Evolutionary conservation across 2,329 filamentous ascomycete species (phyloP).

Genomic region (Keithomyces neogunnii): DNA sequence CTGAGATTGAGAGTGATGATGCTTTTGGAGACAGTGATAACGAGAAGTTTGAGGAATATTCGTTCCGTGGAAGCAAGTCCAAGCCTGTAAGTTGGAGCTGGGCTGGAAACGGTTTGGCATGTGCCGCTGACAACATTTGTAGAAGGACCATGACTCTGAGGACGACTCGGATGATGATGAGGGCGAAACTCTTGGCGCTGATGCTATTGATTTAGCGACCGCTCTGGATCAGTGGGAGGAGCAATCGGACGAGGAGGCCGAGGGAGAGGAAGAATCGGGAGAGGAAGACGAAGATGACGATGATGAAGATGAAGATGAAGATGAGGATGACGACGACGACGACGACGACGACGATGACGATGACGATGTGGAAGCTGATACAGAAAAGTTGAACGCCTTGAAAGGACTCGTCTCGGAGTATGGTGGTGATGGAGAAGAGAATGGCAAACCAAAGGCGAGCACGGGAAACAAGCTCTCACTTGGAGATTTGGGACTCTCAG

Average conservation of each 20-base stretch:
- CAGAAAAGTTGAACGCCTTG: constrained; percentile 53
- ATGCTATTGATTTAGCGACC: constrained; percentile 50
- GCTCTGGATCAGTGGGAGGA: constrained; percentile 48
- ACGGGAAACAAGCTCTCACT: constrained; percentile 62
- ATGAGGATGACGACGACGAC: constrained; percentile 30
- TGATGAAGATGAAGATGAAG: constrained; percentile 36
- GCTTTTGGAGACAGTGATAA: constrained; percentile 86
- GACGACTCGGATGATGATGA: constrained; percentile 54
- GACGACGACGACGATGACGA: constrained; percentile 21
- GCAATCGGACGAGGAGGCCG: constrained; percentile 38
- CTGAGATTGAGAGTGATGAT: constrained; percentile 61
- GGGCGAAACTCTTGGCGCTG: constrained; percentile 48
- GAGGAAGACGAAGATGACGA: constrained; percentile 32
- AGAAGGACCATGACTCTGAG: constrained; percentile 23
- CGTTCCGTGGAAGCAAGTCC: constrained; percentile 40
- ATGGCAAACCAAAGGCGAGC: constrained; percentile 29
- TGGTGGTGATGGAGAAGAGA: constrained; percentile 52
- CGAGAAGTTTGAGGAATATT: constrained; percentile 71
- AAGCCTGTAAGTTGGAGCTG: constrained; percentile 16
- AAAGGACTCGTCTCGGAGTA: constrained; percentile 64
- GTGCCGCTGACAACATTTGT: background rate
- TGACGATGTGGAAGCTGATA: constrained; percentile 36
- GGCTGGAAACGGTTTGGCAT: background rate
- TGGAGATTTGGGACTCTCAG: constrained; percentile 63
- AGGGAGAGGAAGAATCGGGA: constrained; percentile 34